Conservation (phyloP, 345 rosid species). For the Eucalyptus pauciflora region DNA sequence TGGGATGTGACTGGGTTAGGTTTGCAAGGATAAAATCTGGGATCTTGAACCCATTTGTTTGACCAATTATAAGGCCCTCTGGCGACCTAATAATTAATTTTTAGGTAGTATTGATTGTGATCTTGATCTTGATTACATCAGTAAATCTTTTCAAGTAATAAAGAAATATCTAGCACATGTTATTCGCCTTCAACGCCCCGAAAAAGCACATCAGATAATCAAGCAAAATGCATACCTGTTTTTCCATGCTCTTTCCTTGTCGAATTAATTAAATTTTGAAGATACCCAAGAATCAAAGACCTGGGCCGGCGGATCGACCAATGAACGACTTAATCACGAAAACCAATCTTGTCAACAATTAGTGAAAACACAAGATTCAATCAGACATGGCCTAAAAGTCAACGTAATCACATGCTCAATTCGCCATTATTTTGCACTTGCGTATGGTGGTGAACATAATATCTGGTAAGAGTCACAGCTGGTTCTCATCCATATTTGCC, state of each 20-base stretch:
- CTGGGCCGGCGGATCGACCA: neutral
- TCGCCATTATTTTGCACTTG: neutral
- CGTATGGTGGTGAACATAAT: neutral
- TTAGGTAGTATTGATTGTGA: neutral
- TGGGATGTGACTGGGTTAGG: slow-evolving; percentile 34
- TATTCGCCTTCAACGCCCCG: neutral
- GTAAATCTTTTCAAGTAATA: neutral
- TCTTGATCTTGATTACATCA: neutral
- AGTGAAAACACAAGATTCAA: neutral
- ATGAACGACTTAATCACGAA: neutral
- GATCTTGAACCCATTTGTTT: neutral
- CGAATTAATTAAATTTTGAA: neutral
- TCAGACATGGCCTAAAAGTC: neutral
- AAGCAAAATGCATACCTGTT: neutral
- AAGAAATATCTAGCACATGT: neutral
- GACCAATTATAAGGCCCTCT: neutral
- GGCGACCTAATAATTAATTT: neutral
- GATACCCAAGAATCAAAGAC: neutral
- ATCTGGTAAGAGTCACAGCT: neutral
- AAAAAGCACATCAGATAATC: neutral
- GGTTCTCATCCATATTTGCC: neutral
- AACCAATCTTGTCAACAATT: neutral
- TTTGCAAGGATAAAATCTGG: neutral
- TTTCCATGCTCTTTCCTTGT: neutral
- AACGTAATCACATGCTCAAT: neutral